Conservation (phyloP, 164 flowering plant species). For the Annona squamosa region DNA sequence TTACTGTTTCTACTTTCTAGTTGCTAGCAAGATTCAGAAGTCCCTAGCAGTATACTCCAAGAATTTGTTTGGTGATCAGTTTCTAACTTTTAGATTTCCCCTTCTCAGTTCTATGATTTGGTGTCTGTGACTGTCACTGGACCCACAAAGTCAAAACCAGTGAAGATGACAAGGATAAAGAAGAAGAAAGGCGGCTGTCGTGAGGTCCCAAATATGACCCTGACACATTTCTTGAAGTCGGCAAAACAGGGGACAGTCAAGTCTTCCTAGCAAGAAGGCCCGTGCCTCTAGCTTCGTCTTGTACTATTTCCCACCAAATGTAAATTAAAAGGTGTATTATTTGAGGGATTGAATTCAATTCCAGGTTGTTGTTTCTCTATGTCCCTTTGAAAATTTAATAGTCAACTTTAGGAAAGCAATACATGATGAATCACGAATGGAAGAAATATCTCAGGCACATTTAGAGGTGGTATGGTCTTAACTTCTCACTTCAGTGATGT, state of each 20-base stretch:
- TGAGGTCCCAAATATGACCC: conserved; percentile 54
- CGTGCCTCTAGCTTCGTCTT: conserved; percentile 1
- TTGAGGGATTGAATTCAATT: not conserved
- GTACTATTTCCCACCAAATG: not conserved
- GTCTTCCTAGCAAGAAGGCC: not conserved
- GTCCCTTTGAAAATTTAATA: no score
- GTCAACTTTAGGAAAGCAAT: no score
- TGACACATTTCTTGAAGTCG: conserved; percentile 66
- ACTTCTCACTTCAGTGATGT: no score
- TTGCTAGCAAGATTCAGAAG: not conserved
- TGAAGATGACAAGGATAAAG: conserved; percentile 57
- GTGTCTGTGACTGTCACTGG: conserved; percentile 46
- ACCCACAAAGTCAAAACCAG: conserved; percentile 22
- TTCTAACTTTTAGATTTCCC: not conserved
- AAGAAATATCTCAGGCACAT: no score
- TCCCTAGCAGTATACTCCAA: not conserved
- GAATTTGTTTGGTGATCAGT: not conserved
- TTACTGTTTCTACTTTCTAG: no score
- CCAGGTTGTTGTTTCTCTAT: not conserved
- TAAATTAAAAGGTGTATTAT: not conserved
- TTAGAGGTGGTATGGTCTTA: no score
- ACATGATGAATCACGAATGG: no score
- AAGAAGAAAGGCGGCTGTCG: conserved; percentile 44
- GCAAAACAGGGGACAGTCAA: conserved; percentile 50
- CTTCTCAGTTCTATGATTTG: conserved; percentile 72